phyloP scores from a whole-genome alignment of 192 early-diverging fungal species.

The Backusella westeae region DNA sequence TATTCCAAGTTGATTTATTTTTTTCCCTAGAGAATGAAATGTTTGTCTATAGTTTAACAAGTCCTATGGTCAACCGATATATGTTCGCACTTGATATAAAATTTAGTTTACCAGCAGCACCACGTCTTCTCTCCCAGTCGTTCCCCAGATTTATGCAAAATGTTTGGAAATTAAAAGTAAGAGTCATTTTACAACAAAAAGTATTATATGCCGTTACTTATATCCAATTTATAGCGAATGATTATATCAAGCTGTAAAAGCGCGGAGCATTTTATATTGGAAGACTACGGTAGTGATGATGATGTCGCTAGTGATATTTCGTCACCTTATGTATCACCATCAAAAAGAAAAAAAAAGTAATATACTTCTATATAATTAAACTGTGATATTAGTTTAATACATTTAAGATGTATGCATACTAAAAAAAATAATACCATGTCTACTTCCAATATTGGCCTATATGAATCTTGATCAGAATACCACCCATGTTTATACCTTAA shows the following conservation, averaged over 20 bases:
- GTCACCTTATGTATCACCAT: neutral
- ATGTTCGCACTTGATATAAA: constrained; percentile 12
- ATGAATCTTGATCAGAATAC: neutral
- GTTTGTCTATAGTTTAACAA: constrained; percentile 10
- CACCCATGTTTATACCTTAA: neutral
- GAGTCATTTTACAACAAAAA: too few species aligned
- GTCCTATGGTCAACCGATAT: constrained; percentile 5
- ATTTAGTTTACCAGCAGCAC: constrained; percentile 6
- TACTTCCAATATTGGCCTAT: neutral
- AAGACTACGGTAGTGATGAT: neutral
- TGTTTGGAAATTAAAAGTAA: constrained; percentile 16
- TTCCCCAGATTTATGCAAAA: constrained; percentile 10
- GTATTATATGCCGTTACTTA: too few species aligned
- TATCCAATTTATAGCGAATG: too few species aligned
- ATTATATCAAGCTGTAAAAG: neutral
- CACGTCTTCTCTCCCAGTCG: constrained; percentile 4
- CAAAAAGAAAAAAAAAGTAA: neutral
- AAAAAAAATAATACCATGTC: neutral
- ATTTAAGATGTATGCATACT: too few species aligned
- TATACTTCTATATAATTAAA: neutral
- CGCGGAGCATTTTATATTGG: neutral
- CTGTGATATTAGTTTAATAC: neutral
- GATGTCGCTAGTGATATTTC: neutral
- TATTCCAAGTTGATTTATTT: constrained; percentile 13
- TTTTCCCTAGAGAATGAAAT: constrained; percentile 12